Evolutionary conservation across 495 filamentous ascomycete genomes (phyloP).

Genomic region (Diplogelasinospora grovesii): DNA sequence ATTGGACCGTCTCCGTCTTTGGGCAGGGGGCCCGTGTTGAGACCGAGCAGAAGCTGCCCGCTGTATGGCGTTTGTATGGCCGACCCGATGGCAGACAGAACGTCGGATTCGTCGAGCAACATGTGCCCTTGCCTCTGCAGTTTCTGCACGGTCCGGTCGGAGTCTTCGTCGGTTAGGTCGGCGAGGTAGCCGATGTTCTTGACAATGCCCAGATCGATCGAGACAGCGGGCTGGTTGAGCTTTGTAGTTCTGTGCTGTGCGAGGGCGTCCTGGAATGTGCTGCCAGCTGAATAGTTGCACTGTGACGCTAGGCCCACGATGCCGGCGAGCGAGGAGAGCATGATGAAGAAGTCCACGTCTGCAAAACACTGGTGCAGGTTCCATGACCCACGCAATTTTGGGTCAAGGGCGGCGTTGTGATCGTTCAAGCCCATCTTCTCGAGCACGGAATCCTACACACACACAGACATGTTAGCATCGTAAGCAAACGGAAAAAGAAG

Average conservation of each 20-base stretch:
- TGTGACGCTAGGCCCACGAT: constrained; percentile 38
- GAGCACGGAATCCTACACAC: constrained; percentile 36
- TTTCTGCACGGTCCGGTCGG: constrained; percentile 12
- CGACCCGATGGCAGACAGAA: constrained; percentile 16
- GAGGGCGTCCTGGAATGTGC: constrained; percentile 28
- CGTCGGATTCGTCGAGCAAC: constrained; percentile 13
- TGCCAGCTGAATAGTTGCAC: constrained; percentile 46
- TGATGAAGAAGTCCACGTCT: constrained; percentile 47
- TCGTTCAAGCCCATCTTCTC: constrained; percentile 41
- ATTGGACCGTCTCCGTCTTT: constrained; percentile 7
- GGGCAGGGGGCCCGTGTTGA: constrained; percentile 17
- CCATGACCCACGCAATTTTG: constrained; percentile 46
- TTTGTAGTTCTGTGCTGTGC: constrained; percentile 13
- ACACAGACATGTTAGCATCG: neutral
- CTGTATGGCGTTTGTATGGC: constrained; percentile 20
- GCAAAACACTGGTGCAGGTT: constrained; percentile 39
- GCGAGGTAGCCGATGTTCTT: constrained; percentile 30
- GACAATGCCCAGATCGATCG: constrained; percentile 43
- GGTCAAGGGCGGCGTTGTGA: constrained; percentile 34
- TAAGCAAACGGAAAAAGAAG: neutral
- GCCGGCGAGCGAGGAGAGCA: constrained; percentile 43
- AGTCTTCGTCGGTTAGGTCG: constrained; percentile 19
- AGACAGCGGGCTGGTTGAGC: constrained; percentile 28
- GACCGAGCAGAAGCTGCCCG: constrained; percentile 13
- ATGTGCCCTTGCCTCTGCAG: constrained; percentile 19